A percentile compares a stretch with the other conserved stretches of the same genome.
These are phyloP conservation scores for Myochromella boudieri DNA, from an alignment of 768 basidiomycete genomes.

Conservation along the genomic window DNA sequence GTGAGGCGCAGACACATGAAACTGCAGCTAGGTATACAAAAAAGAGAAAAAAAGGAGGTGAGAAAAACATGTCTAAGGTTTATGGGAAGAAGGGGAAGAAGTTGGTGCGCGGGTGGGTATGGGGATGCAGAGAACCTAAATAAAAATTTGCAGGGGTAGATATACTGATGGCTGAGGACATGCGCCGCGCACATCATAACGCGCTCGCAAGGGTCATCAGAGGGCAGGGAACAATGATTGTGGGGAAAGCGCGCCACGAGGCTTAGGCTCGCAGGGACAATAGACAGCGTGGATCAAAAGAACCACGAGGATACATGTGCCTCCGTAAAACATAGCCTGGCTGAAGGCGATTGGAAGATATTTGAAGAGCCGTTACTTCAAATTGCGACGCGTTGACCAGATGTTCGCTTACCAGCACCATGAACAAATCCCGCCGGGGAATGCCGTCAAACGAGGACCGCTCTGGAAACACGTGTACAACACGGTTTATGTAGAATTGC, in stretches of 20 bases:
- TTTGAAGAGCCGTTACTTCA: not conserved
- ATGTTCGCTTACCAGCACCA: too few relatives aligned
- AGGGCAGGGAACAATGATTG: not conserved
- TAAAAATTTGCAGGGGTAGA: not conserved
- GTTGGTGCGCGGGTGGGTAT: not conserved
- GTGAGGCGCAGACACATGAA: slow-evolving; percentile 25
- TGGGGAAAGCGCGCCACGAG: slow-evolving; percentile 11
- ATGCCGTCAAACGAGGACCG: too few relatives aligned
- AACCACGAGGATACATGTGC: slow-evolving; percentile 5
- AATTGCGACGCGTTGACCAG: not conserved
- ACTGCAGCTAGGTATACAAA: slow-evolving; percentile 25
- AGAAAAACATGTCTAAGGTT: slow-evolving; percentile 4
- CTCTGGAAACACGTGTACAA: too few relatives aligned
- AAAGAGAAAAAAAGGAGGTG: slow-evolving; percentile 5
- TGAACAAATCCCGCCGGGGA: too few relatives aligned
- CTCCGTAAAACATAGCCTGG: not conserved
- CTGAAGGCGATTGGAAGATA: not conserved
- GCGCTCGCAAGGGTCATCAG: slow-evolving; percentile 3
- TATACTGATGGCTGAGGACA: slow-evolving; percentile 2
- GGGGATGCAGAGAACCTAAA: slow-evolving; percentile 2
- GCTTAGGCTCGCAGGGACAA: not conserved
- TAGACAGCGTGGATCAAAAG: not conserved
- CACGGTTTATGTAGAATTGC: too few relatives aligned
- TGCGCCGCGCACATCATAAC: slow-evolving; percentile 4
- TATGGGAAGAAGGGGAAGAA: slow-evolving; percentile 1